Evolutionary conservation across 2,329 filamentous ascomycete species (phyloP).

Genomic region (Gnomoniopsis sp.): DNA sequence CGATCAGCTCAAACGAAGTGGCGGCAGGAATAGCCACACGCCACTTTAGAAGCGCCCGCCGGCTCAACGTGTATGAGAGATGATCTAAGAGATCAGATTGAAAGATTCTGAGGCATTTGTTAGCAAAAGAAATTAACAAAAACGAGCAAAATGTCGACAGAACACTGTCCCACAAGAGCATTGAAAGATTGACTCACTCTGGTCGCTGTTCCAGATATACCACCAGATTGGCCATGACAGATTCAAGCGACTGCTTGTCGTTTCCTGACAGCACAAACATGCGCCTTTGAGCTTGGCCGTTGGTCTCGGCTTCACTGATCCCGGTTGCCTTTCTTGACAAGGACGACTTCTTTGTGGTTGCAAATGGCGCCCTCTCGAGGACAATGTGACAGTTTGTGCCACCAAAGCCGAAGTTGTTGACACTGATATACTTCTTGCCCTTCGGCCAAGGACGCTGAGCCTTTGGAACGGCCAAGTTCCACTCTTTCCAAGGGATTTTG

Average conservation of each 20-base stretch:
- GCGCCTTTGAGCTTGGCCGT: constrained; percentile 23
- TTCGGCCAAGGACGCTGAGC: constrained; percentile 43
- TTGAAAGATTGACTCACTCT: constrained; percentile 19
- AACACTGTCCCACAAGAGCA: not conserved
- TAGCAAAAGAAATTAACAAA: not conserved
- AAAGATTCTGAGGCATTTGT: constrained; percentile 28
- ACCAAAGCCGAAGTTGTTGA: constrained; percentile 48
- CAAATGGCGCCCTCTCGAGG: constrained; percentile 35
- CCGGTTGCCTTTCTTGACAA: constrained; percentile 20
- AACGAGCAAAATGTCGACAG: not conserved
- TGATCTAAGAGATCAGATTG: constrained; percentile 42
- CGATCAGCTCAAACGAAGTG: constrained; percentile 42
- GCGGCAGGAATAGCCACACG: constrained; percentile 40
- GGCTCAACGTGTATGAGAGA: constrained; percentile 44
- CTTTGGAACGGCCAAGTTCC: constrained; percentile 46
- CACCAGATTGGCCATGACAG: constrained; percentile 36
- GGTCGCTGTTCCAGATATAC: constrained; percentile 40
- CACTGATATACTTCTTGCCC: constrained; percentile 46
- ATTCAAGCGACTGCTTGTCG: constrained; percentile 34
- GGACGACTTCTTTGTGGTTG: constrained; percentile 23
- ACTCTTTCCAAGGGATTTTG: constrained; percentile 46
- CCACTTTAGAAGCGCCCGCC: constrained; percentile 6
- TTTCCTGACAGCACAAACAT: constrained; percentile 44
- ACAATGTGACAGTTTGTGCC: constrained; percentile 44
- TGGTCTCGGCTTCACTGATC: constrained; percentile 27